Percentiles rank a stretch among this genome's conserved stretches.
These are phyloP conservation scores for Chlamydomonas incerta DNA, from an alignment of 139 green algal species.

Conservation along the genomic window DNA sequence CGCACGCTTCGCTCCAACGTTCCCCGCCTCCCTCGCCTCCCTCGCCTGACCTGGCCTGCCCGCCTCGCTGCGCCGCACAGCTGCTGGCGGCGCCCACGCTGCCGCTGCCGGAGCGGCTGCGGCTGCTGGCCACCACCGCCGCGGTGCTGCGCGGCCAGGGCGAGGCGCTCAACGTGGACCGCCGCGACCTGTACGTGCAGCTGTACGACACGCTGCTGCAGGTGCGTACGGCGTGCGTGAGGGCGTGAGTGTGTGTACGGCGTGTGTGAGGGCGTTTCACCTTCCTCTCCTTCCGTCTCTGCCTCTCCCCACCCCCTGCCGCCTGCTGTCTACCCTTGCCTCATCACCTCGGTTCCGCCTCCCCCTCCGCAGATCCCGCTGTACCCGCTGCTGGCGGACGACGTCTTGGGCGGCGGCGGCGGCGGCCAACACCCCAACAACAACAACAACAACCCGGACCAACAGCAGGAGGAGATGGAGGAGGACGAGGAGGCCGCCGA, in stretches of 20 bases:
- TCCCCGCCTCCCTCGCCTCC: too few relatives aligned
- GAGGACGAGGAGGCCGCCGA: not conserved
- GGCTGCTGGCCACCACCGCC: constrained; percentile 63
- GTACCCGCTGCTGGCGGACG: not conserved
- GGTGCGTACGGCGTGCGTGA: not conserved
- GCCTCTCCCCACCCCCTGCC: too few relatives aligned
- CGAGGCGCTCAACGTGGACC: constrained; percentile 81
- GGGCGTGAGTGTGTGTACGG: not conserved
- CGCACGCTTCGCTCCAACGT: too few relatives aligned
- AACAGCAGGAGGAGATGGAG: not conserved
- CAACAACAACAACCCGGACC: not conserved
- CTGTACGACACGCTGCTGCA: constrained; percentile 70
- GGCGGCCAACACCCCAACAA: not conserved
- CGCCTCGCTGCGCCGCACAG: constrained; percentile 8
- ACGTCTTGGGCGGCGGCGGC: too few relatives aligned
- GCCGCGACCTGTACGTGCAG: constrained; percentile 65
- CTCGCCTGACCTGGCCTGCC: too few relatives aligned
- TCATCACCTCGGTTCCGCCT: too few relatives aligned
- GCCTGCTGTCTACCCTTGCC: too few relatives aligned
- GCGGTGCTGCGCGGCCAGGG: constrained; percentile 63
- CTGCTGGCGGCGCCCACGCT: constrained; percentile 64
- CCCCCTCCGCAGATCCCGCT: not conserved
- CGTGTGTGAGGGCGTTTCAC: too few relatives aligned
- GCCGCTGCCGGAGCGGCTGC: constrained; percentile 71
- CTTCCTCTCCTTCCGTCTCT: too few relatives aligned